Base-by-base conservation (phyloP, 257 asterid genomes). In the Primulina eburnea region DNA sequence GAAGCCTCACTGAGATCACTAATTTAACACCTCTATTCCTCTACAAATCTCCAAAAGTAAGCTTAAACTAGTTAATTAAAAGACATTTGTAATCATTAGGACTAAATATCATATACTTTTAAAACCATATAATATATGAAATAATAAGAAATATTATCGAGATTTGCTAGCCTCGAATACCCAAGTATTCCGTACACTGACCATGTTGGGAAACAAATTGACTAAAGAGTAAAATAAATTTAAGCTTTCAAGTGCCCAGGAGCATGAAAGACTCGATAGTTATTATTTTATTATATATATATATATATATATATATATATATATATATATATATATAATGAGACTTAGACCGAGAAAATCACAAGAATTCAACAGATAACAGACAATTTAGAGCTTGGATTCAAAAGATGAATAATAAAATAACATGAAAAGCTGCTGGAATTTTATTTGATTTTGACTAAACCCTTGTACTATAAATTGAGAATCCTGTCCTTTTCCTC, bases 401-500 rank as follows among this genome's bases (percentile, higher is more conserved):
- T 60, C 73, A 72, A 67, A 68, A 76, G 37, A 65, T 63, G 37
- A 73, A 40, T 58, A 73, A 40, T 58, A 58, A 72, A 64, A 21
- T 58, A 47, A 20, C 57, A 37, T 14, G 47, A 59, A 69, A 65
- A 76, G 75, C 69, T 74, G 77, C 38, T 66, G 74, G 63, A 62
- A 61, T 76, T 72, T 32, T 62, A 69, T 65, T 66, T 79, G 77
- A 74, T 74, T 73, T 76, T 83, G 81, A 83, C 83, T 61, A 57
- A 77, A 79, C 82, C 76, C 67, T 72, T 79, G 81, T 76, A 71
- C 78, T 28, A 60, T 58, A 29, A 56, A 52, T 70, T 32, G 68
- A 57, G 65, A 76, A 75, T 64, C 52, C 12, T 18, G 63, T 61
- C 71, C 73, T 30, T 78, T 73, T 69, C 35, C 26, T 56, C 50